phyloP scores from a whole-genome alignment of 169 alveolate species.

The Neospora caninum region DNA sequence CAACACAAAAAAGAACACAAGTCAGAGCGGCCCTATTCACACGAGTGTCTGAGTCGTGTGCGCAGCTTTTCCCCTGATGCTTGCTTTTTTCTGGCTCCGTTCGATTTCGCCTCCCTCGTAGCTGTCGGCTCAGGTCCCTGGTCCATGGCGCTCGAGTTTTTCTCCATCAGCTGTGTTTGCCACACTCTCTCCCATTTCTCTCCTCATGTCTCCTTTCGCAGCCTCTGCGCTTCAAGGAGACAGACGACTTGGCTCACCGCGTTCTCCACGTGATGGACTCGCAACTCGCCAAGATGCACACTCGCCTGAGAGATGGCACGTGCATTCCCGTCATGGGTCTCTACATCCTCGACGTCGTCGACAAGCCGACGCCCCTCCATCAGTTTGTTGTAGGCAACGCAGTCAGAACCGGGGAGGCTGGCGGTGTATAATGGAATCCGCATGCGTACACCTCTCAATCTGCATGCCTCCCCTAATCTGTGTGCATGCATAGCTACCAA shows the following conservation, averaged over 20 bases:
- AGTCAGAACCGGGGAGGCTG: not conserved
- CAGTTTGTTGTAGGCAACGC: slow-evolving; percentile 54
- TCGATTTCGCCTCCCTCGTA: too few relatives aligned
- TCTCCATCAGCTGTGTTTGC: not conserved
- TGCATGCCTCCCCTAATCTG: too few relatives aligned
- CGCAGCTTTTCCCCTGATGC: too few relatives aligned
- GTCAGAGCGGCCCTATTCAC: too few relatives aligned
- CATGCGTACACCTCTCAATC: too few relatives aligned
- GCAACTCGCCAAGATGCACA: slow-evolving; percentile 89
- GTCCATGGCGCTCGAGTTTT: not conserved
- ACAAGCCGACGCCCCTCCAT: slow-evolving; percentile 85
- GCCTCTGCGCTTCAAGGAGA: slow-evolving; percentile 82
- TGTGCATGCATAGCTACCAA: too few relatives aligned
- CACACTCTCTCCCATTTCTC: not conserved
- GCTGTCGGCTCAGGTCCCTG: too few relatives aligned
- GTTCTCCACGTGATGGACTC: slow-evolving; percentile 90
- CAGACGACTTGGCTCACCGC: slow-evolving; percentile 90
- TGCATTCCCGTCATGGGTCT: slow-evolving; percentile 88
- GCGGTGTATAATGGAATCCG: too few relatives aligned
- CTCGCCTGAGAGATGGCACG: slow-evolving; percentile 91
- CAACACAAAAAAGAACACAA: too few relatives aligned
- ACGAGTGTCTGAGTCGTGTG: too few relatives aligned
- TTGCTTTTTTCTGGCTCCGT: too few relatives aligned
- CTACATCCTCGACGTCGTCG: slow-evolving; percentile 84
- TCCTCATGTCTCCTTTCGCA: slow-evolving; percentile 22